A percentile compares a stretch with the other conserved stretches of the same genome.
Conservation (phyloP, 1,284 basidiomycete genomes). For the Ustilago shanxiensis region DNA sequence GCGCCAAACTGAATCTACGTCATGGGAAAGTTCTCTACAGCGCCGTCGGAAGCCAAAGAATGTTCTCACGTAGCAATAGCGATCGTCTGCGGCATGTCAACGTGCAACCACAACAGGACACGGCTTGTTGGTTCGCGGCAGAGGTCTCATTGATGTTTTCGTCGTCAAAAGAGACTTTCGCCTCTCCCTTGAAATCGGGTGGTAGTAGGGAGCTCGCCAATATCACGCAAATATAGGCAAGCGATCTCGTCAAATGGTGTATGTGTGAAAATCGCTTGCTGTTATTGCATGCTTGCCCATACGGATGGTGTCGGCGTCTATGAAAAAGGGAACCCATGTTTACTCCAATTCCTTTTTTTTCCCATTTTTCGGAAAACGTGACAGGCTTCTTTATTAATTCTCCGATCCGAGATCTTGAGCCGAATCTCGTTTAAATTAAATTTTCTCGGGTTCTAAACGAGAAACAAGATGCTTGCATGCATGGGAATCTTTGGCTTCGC, state of each 20-base stretch:
- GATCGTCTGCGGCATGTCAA: background rate
- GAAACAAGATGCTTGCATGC: conserved; percentile 4
- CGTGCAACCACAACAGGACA: background rate
- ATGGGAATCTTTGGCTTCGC: background rate
- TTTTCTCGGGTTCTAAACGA: background rate
- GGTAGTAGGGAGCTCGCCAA: background rate
- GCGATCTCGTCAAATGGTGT: background rate
- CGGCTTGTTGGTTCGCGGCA: background rate
- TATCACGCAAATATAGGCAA: background rate
- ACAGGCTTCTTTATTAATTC: background rate
- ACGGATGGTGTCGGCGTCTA: background rate
- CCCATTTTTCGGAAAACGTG: background rate
- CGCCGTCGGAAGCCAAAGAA: background rate
- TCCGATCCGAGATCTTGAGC: background rate
- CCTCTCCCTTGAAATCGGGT: background rate
- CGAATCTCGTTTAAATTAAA: background rate
- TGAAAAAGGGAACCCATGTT: background rate
- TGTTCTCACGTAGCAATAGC: background rate
- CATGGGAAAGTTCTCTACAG: background rate
- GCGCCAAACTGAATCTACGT: background rate
- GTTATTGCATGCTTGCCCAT: background rate
- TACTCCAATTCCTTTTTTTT: background rate
- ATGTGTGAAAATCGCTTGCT: background rate
- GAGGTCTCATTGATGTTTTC: background rate
- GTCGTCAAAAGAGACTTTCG: background rate